Evolutionary conservation across 208 protist genomes (phyloP).

Genomic region (Naegleria gruberi): DNA sequence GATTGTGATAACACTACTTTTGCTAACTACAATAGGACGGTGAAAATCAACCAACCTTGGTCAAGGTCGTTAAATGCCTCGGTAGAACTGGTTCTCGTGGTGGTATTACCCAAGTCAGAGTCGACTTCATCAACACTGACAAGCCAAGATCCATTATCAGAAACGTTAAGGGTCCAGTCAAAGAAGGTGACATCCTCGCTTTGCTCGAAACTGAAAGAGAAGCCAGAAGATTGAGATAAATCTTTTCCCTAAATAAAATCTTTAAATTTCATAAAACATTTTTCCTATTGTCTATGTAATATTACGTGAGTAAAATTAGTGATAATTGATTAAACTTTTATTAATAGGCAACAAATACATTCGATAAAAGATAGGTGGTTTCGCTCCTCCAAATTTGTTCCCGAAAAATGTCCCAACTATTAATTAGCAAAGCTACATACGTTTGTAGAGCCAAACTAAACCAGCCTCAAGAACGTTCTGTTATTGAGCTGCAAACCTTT

Average conservation of each 20-base stretch:
- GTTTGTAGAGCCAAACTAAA: no score
- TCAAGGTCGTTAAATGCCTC: conserved; percentile 93
- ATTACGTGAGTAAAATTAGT: no score
- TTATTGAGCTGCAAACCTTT: no score
- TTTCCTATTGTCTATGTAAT: neutral
- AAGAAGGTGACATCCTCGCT: conserved; percentile 95
- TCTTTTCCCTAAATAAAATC: neutral
- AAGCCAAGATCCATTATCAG: conserved; percentile 91
- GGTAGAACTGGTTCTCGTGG: conserved; percentile 98
- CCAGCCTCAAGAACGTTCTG: no score
- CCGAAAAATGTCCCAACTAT: no score
- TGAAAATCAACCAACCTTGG: conserved; percentile 76
- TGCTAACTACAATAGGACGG: no score
- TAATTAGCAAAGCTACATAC: no score
- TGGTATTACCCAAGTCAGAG: conserved; percentile 93
- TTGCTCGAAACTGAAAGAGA: conserved; percentile 99
- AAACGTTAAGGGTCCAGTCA: conserved; percentile 98
- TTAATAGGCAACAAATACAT: no score
- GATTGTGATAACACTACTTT: no score
- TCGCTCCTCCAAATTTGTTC: no score
- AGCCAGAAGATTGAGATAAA: conserved; percentile 96
- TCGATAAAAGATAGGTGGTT: no score
- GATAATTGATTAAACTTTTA: no score
- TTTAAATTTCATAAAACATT: neutral
- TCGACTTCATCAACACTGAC: conserved; percentile 83